Evolutionary conservation across 2,329 filamentous ascomycete genomes (phyloP), one percentile per base, ranked within the genome.

Genomic region (Phyllosticta capitalensis): DNA sequence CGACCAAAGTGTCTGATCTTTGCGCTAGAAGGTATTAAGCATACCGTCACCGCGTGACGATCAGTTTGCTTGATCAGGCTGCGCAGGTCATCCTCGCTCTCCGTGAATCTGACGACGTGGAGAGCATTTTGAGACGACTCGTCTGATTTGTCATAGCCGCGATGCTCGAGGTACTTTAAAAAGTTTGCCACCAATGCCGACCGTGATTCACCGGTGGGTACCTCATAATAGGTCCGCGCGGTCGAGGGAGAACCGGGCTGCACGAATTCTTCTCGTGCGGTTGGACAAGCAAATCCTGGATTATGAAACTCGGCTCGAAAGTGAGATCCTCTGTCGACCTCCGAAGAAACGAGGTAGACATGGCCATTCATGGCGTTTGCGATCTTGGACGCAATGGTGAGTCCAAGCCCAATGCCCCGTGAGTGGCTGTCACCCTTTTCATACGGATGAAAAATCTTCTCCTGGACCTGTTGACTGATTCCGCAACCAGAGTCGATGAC

Each of bases 391-490:
- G 77, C 71, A 0, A 79, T 65, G 0, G 75, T 76, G 14, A 79
- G 63, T 0, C 77, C 77, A 0, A 79, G 67, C 0, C 77, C 75
- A 26, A 74, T 74, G 2, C 76, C 72, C 1, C 68, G 69, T 0
- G 74, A 71, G 38, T 75, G 68, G 0, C 63, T 61, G 33, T 71
- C 68, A 1, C 72, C 69, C 33, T 78, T 78, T 49, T 78, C 76
- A 20, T 78, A 78, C 0, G 75, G 66, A 3, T 74, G 67, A 26
- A 78, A 79, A 3, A 79, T 75, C 2, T 74, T 71, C 3, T 66
- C 21, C 3, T 74, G 71, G 6, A 77, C 65, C 2, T 68, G 63
- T 1, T 62, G 54, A 1, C 62, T 61, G n/a, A 78, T 76, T 1
- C 76, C 76, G 2, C 70, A 64, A 0, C 76, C 76, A 1, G 71